Conservation (phyloP, 495 filamentous ascomycete species). For the Niebla homalea region DNA sequence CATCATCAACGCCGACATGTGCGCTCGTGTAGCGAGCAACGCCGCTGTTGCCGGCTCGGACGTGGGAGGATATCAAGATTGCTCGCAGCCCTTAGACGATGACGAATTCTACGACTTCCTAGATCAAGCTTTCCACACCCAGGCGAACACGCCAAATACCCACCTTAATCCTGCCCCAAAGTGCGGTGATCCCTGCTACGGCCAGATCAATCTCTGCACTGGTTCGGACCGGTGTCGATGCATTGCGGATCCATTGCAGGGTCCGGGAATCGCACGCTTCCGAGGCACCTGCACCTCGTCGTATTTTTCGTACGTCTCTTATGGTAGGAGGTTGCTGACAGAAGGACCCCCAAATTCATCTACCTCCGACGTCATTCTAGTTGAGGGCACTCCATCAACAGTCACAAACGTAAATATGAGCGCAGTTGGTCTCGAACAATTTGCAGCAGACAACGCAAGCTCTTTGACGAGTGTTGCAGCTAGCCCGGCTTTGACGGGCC, state of each 20-base stretch:
- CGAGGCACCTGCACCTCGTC: neutral
- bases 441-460: neutral
- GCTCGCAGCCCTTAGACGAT: neutral
- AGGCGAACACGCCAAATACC: too few relatives aligned
- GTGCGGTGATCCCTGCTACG: neutral
- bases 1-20: neutral
- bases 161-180: too few relatives aligned
- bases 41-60: neutral
- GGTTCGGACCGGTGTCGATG: neutral
- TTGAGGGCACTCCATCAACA: neutral
- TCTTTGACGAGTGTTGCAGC: neutral
- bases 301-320: neutral
- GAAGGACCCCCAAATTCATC: neutral
- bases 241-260: neutral
- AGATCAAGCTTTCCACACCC: neutral
- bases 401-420: neutral
- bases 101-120: neutral
- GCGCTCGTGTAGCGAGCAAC: neutral
- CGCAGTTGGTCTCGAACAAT: neutral
- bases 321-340: neutral
- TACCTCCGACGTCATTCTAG: neutral
- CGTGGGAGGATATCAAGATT: neutral
- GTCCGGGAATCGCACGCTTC: neutral
- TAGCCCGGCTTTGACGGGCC: neutral
- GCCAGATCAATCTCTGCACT: neutral